These are phyloP conservation scores for Pseudocercospora cruenta DNA, from an alignment of 2,329 filamentous ascomycete genomes.

Conservation along the genomic window DNA sequence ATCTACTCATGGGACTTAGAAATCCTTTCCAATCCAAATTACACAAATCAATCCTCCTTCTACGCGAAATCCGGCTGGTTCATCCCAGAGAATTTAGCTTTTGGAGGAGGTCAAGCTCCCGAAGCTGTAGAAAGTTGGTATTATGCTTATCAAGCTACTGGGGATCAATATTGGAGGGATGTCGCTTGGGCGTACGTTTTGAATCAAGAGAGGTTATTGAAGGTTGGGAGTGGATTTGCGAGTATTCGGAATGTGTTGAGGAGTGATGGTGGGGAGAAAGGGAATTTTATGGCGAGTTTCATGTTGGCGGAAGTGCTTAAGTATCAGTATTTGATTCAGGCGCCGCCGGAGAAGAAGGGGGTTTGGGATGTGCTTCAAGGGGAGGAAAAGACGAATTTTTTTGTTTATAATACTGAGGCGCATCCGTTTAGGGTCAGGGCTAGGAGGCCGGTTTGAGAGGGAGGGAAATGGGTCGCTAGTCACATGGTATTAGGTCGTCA, in stretches of 20 bases:
- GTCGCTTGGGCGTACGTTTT: slow-evolving; percentile 27
- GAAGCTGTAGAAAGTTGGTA: slow-evolving; percentile 33
- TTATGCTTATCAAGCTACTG: slow-evolving; percentile 31
- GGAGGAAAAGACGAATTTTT: slow-evolving; percentile 52
- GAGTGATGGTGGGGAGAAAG: slow-evolving; percentile 52
- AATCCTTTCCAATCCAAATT: slow-evolving; percentile 34
- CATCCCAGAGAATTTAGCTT: slow-evolving; percentile 51
- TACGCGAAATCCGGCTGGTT: slow-evolving; percentile 73
- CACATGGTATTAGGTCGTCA: no score
- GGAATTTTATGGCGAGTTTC: slow-evolving; percentile 82
- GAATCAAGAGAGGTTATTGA: slow-evolving; percentile 21
- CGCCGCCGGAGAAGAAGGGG: slow-evolving; percentile 52
- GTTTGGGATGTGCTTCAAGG: slow-evolving; percentile 59
- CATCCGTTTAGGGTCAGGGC: slow-evolving; percentile 58
- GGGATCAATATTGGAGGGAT: slow-evolving; percentile 28
- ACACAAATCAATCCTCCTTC: slow-evolving; percentile 54
- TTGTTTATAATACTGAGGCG: slow-evolving; percentile 68
- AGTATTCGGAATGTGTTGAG: slow-evolving; percentile 24
- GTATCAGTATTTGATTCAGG: slow-evolving; percentile 73
- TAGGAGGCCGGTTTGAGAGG: slow-evolving; percentile 15
- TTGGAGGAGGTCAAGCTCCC: slow-evolving; percentile 53
- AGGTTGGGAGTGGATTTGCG: slow-evolving; percentile 23
- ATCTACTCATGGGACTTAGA: slow-evolving; percentile 45
- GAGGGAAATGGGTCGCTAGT: no score
- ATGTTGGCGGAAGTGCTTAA: slow-evolving; percentile 86